Evolutionary conservation across 1,139 yeast genomes (phyloP), one percentile per base, ranked within the genome.

Genomic region (Hanseniaspora gamundiae): DNA sequence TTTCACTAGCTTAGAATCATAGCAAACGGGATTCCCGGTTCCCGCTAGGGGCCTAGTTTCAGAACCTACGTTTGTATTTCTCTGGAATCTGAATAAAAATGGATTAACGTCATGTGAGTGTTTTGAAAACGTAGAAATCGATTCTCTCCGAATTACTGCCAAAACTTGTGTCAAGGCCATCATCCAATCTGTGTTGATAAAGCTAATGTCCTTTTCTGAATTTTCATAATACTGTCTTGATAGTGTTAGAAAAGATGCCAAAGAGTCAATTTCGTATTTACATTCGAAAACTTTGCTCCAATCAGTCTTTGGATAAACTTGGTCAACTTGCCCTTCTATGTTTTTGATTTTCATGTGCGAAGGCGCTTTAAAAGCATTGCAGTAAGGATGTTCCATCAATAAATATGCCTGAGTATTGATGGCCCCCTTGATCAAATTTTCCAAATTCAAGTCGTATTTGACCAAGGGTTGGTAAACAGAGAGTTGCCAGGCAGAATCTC

Each of bases 341-440:
- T 65, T 62, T 40, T 64, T 66, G 21, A 82, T 71, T 0, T 71
- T 70, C 2, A 85, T 74, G 3, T 68, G 72, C 0, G 71, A 69
- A 0, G 95, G 95, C 2, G 95, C 94, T 54, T 86, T 94, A 66
- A 84, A 86, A 0, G 95, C 95, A 60, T 86, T 86, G 62, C 95
- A 86, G 60, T 83, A 86, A 0, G 95, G 94, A 8, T 80, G 73
- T 31, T 65, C 66, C 29, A 65, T 53, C 14, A 86, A 67, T 53
- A 73, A 83, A 22, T 69, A 64, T 0, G 86, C 82, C 58, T 86
- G 95, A 20, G 87, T 83, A 49, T 77, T 73, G 45, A 86, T 82
- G 2, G 95, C 94, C 4, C 95, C 95, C 47, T 66, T 67, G 35
- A 86, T 70, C 56, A 86, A 62, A 35, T 67, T 66, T 49, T 66